Conservation (phyloP, 2,329 filamentous ascomycete species). For the Pseudophaeomoniella oleicola region DNA sequence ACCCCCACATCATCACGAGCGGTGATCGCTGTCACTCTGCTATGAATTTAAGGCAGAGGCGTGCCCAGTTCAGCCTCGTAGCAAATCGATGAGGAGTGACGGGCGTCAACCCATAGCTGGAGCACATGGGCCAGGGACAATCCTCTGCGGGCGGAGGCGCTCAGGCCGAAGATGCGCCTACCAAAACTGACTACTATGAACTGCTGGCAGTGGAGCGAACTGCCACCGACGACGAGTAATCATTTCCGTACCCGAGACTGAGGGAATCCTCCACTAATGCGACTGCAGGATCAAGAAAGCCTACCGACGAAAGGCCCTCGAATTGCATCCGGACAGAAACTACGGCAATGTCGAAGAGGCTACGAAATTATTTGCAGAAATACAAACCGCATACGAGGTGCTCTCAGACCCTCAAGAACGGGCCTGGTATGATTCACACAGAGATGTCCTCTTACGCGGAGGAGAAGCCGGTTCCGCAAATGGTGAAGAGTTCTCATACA, state of each 20-base stretch:
- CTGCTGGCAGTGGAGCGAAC: conserved; percentile 58
- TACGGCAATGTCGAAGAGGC: conserved; percentile 70
- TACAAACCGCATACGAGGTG: conserved; percentile 91
- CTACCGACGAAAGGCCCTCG: conserved; percentile 78
- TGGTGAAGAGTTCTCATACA: conserved; percentile 45
- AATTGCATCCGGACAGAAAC: conserved; percentile 91
- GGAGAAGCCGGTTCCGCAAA: conserved; percentile 34
- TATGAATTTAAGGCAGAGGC: no score
- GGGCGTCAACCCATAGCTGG: no score
- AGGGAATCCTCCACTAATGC: conserved; percentile 3
- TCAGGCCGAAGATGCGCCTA: conserved; percentile 9
- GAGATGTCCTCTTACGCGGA: conserved; percentile 65
- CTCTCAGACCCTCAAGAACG: conserved; percentile 90
- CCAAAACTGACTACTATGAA: conserved; percentile 48
- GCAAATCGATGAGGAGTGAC: no score
- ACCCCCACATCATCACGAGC: no score
- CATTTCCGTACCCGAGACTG: conserved; percentile 5
- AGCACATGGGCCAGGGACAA: conserved; percentile 29
- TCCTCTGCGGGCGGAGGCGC: conserved; percentile 18
- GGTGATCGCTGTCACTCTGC: no score
- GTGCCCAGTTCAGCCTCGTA: no score
- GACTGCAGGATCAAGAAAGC: conserved; percentile 68
- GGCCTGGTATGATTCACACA: conserved; percentile 94
- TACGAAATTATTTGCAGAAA: conserved; percentile 74
- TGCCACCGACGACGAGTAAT: conserved; percentile 69